phyloP scores from a whole-genome alignment of 176 grass and related monocot species.

The Alopecurus myosuroides region DNA sequence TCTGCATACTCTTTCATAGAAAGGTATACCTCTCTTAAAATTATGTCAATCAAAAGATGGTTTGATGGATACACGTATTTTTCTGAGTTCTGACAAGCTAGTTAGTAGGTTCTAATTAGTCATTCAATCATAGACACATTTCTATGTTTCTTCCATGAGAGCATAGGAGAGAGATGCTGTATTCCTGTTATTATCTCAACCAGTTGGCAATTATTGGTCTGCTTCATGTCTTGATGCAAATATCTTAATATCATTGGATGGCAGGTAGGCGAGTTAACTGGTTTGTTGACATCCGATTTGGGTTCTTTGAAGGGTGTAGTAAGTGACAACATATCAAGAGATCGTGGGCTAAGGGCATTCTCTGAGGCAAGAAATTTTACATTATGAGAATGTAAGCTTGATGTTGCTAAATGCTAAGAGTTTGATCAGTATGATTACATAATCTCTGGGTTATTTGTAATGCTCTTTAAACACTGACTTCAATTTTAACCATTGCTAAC shows the following conservation, averaged over 20 bases:
- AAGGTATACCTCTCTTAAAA: not conserved
- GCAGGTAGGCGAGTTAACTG: slow-evolving; percentile 95
- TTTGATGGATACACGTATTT: not conserved
- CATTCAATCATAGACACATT: not conserved
- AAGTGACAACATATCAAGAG: slow-evolving; percentile 95
- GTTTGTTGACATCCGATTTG: slow-evolving; percentile 95
- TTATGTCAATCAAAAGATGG: not conserved
- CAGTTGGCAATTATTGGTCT: not conserved
- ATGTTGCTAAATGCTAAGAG: slow-evolving; percentile 38
- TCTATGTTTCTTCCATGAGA: slow-evolving; percentile 13
- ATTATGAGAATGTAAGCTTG: slow-evolving; percentile 55
- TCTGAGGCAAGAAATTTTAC: slow-evolving; percentile 92
- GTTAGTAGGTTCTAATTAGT: not conserved
- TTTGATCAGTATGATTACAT: slow-evolving; percentile 35
- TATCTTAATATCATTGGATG: slow-evolving; percentile 9
- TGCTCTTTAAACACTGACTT: not conserved
- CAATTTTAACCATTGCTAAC: not conserved
- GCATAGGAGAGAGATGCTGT: not conserved
- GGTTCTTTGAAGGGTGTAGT: slow-evolving; percentile 82
- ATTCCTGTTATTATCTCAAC: not conserved
- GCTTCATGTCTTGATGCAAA: not conserved
- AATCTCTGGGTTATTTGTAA: slow-evolving; percentile 20
- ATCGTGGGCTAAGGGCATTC: slow-evolving; percentile 88
- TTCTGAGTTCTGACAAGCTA: not conserved
- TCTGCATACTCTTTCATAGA: not conserved